phyloP scores from a whole-genome alignment of 805 yeast genomes.

The Ogataea salicorniae region DNA sequence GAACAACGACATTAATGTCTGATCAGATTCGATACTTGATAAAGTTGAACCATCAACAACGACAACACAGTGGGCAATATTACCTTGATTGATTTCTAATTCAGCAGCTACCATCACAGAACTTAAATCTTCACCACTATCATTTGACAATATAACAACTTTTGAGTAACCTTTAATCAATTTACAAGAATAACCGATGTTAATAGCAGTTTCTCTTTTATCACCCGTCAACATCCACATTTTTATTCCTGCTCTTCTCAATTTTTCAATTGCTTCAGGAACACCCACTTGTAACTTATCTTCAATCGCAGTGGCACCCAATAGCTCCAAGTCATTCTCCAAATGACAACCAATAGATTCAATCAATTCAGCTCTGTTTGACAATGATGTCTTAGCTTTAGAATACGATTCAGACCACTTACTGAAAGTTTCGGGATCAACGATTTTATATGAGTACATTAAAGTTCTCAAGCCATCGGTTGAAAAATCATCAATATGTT shows the following conservation, averaged over 20 bases:
- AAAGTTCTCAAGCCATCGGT: slow-evolving; percentile 92
- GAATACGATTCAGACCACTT: slow-evolving; percentile 64
- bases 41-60: slow-evolving; percentile 94
- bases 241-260: slow-evolving; percentile 88
- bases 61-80: slow-evolving; percentile 89
- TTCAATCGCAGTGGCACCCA: slow-evolving; percentile 96
- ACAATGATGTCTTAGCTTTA: slow-evolving; percentile 72
- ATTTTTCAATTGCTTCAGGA: slow-evolving; percentile 86
- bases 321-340: slow-evolving; percentile 61
- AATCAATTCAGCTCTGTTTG: slow-evolving; percentile 58
- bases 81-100: slow-evolving; percentile 63
- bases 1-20: slow-evolving; percentile 66
- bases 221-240: slow-evolving; percentile 99
- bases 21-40: slow-evolving; percentile 64
- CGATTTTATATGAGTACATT: slow-evolving; percentile 73
- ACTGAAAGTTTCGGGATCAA: slow-evolving; percentile 52
- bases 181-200: slow-evolving; percentile 92
- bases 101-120: slow-evolving; percentile 71
- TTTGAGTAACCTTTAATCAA: slow-evolving; percentile 90
- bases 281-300: slow-evolving; percentile 97
- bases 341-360: slow-evolving; percentile 68
- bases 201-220: slow-evolving; percentile 95
- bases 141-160: slow-evolving; percentile 56
- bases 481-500: slow-evolving; percentile 90
- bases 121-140: slow-evolving; percentile 46